Conservation (phyloP, 2,329 filamentous ascomycete species). For the Hypoxylon sp. region DNA sequence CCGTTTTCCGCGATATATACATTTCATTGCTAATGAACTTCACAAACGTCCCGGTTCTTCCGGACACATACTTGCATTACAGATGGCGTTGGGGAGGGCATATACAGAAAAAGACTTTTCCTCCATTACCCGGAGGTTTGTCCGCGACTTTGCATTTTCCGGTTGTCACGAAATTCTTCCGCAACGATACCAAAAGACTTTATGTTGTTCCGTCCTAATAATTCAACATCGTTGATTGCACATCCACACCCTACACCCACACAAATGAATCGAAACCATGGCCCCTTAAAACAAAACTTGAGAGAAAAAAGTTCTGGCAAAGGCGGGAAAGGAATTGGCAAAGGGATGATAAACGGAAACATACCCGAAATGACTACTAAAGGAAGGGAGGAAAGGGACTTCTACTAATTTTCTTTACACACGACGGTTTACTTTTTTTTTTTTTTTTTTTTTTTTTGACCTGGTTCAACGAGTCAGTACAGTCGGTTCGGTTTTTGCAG, state of each 20-base stretch:
- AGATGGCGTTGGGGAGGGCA: slow-evolving; percentile 48
- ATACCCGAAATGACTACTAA: slow-evolving; percentile 21
- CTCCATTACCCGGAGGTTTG: slow-evolving; percentile 37
- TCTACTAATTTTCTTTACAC: slow-evolving; percentile 13
- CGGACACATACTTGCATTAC: slow-evolving; percentile 46
- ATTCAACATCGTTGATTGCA: slow-evolving; percentile 39
- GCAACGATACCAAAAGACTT: slow-evolving; percentile 49
- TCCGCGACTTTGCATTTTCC: slow-evolving; percentile 43
- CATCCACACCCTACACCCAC: not conserved
- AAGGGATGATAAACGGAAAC: slow-evolving; percentile 29
- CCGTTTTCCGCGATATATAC: slow-evolving; percentile 41
- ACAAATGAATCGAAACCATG: slow-evolving; percentile 31
- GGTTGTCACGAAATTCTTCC: slow-evolving; percentile 42
- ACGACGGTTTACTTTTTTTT: slow-evolving; percentile 8
- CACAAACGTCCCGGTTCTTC: slow-evolving; percentile 26
- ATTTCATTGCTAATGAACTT: slow-evolving; percentile 47
- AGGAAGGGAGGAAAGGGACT: slow-evolving; percentile 16
- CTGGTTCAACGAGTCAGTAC: slow-evolving; percentile 30
- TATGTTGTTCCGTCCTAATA: slow-evolving; percentile 44
- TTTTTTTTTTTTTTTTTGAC: no score
- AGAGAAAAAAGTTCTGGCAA: slow-evolving; percentile 36
- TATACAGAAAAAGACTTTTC: slow-evolving; percentile 47
- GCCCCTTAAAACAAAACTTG: slow-evolving; percentile 15
- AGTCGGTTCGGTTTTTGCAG: slow-evolving; percentile 21
- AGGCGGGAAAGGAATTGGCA: slow-evolving; percentile 37